Evolutionary conservation across 352 stramenopile species (phyloP).

Genomic region (Lagenidium giganteum): DNA sequence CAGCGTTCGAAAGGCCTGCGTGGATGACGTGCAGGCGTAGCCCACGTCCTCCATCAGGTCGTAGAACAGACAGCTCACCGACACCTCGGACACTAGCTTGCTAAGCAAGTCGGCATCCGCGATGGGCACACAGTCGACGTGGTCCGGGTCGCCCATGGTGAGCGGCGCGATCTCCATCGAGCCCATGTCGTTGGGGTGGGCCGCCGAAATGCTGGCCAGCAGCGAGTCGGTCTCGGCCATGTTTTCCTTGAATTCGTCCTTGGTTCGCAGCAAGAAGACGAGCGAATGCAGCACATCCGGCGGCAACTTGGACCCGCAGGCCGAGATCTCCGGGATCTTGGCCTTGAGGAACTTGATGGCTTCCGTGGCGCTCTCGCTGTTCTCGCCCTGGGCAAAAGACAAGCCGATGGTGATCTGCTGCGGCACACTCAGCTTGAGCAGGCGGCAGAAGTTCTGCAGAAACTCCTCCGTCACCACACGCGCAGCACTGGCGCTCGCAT

Average conservation of each 20-base stretch:
- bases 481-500: constrained; percentile 14
- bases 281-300: constrained; percentile 66
- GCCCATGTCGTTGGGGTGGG: constrained; percentile 69
- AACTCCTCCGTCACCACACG: constrained; percentile 60
- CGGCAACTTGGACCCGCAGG: constrained; percentile 60
- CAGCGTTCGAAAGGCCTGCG: constrained; percentile 67
- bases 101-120: constrained; percentile 42
- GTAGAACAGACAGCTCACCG: constrained; percentile 66
- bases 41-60: constrained; percentile 84
- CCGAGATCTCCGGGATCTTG: constrained; percentile 70
- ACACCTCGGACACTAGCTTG: constrained; percentile 67
- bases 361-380: constrained; percentile 30
- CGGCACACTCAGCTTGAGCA: constrained; percentile 65
- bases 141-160: constrained; percentile 69
- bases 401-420: constrained; percentile 72
- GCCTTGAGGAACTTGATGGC: constrained; percentile 58
- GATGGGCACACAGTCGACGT: constrained; percentile 60
- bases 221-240: constrained; percentile 67
- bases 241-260: constrained; percentile 59
- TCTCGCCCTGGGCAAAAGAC: constrained; percentile 59
- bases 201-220: constrained; percentile 62
- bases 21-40: constrained; percentile 65
- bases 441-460: constrained; percentile 52
- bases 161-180: constrained; percentile 67
- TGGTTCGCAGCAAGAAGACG: constrained; percentile 62